phyloP scores from a whole-genome alignment of 1,284 basidiomycete species.

The Apiotrichum gracile region DNA sequence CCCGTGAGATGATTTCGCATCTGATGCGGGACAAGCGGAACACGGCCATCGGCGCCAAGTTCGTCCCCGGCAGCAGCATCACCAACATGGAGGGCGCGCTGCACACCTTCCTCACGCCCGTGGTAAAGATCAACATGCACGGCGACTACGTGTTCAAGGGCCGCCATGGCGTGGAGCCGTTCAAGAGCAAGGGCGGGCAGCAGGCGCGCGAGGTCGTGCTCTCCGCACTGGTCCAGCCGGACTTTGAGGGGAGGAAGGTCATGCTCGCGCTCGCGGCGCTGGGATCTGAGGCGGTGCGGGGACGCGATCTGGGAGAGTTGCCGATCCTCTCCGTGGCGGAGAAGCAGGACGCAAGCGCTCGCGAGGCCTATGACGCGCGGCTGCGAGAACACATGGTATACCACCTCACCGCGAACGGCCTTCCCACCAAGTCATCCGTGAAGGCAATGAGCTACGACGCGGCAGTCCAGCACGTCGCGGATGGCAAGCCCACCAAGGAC shows the following conservation, averaged over 20 bases:
- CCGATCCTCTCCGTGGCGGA: not conserved
- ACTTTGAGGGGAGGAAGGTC: constrained; percentile 25
- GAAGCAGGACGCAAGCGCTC: not conserved
- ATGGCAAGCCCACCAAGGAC: not conserved
- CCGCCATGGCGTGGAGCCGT: constrained; percentile 7
- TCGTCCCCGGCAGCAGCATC: constrained; percentile 5
- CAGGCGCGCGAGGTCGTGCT: constrained; percentile 17
- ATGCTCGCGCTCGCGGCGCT: constrained; percentile 11
- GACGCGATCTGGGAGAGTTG: not conserved
- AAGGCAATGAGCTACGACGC: not conserved
- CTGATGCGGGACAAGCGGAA: constrained; percentile 29
- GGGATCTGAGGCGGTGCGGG: not conserved
- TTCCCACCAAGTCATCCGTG: not conserved
- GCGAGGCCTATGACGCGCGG: not conserved
- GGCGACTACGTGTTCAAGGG: constrained; percentile 22
- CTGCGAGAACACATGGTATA: constrained; percentile 3
- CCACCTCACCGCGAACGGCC: not conserved
- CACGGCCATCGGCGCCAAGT: constrained; percentile 24
- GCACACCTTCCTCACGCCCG: constrained; percentile 25
- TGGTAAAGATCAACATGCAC: constrained; percentile 16
- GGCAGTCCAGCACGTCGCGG: not conserved
- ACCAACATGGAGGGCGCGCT: constrained; percentile 27
- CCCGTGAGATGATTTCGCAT: constrained; percentile 12
- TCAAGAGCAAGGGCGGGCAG: not conserved
- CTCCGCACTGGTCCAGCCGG: constrained; percentile 21